Evolutionary conservation across 1,284 basidiomycete genomes (phyloP).

Genomic region (Anthracocystis panici-leucophaei): DNA sequence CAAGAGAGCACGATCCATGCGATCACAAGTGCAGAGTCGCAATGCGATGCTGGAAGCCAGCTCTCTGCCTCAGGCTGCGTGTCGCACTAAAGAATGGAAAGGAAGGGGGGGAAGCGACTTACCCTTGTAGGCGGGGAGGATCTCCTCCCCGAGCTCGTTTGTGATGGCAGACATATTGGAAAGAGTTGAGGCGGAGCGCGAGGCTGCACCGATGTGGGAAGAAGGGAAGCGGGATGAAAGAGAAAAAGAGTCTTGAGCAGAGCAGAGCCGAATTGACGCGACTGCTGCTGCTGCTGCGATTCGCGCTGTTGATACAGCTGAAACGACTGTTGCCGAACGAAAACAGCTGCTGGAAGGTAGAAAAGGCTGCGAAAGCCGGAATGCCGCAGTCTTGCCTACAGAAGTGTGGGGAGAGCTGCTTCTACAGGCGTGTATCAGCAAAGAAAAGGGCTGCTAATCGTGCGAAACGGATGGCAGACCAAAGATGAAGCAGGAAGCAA

Average conservation of each 20-base stretch:
- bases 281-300: slow-evolving; percentile 7
- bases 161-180: slow-evolving; percentile 51
- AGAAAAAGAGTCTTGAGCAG: neutral
- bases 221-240: neutral
- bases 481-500: slow-evolving; percentile 1
- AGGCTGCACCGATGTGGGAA: slow-evolving; percentile 10
- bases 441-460: neutral
- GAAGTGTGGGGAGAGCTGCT: neutral
- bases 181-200: slow-evolving; percentile 10
- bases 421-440: neutral
- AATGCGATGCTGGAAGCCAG: no score
- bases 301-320: slow-evolving; percentile 38
- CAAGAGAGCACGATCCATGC: no score
- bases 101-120: slow-evolving; percentile 17
- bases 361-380: slow-evolving; percentile 28
- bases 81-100: neutral
- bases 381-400: slow-evolving; percentile 25
- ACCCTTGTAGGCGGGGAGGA: slow-evolving; percentile 60
- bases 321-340: slow-evolving; percentile 32
- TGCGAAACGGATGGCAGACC: neutral
- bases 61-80: neutral
- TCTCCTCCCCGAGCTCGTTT: slow-evolving; percentile 63
- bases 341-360: slow-evolving; percentile 29
- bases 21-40: no score
- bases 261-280: slow-evolving; percentile 7